A percentile compares a stretch with the other conserved stretches of the same genome.
Conservation (phyloP, 78 protist genomes). For the Dictyostelium intermedium region DNA sequence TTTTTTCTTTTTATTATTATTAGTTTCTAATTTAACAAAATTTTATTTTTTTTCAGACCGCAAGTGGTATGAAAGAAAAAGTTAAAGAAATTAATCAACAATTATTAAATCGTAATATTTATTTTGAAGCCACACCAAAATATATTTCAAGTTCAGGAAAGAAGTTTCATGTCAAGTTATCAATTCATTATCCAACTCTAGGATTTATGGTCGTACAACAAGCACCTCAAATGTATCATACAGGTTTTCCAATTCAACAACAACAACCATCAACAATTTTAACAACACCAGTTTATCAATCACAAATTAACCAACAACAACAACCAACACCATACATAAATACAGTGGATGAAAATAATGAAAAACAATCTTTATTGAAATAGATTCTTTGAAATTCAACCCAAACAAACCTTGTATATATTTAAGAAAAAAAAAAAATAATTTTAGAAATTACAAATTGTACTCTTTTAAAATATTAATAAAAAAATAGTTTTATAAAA, state of each 20-base stretch:
- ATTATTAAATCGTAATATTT: background rate
- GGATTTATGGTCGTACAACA: background rate
- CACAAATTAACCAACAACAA: background rate
- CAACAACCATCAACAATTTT: background rate
- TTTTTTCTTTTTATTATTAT: too few relatives aligned
- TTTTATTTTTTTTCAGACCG: background rate
- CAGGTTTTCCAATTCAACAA: background rate
- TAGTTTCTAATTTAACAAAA: background rate
- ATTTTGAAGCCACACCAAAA: background rate
- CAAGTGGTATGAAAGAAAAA: background rate
- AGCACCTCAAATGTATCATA: slow-evolving; percentile 13
- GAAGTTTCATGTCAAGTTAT: background rate
- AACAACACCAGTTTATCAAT: background rate
- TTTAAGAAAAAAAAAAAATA: background rate
- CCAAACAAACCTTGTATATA: background rate
- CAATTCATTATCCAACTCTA: background rate
- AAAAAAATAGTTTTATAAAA: too few relatives aligned
- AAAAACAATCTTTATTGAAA: background rate
- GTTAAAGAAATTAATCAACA: background rate
- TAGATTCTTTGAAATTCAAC: too few relatives aligned
- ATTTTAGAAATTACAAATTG: background rate
- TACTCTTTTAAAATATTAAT: background rate
- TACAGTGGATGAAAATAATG: background rate
- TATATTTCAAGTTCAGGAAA: background rate
- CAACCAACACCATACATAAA: background rate